Conservation (phyloP, 2,329 filamentous ascomycete genomes). For the Stachybotrys echinatus region DNA sequence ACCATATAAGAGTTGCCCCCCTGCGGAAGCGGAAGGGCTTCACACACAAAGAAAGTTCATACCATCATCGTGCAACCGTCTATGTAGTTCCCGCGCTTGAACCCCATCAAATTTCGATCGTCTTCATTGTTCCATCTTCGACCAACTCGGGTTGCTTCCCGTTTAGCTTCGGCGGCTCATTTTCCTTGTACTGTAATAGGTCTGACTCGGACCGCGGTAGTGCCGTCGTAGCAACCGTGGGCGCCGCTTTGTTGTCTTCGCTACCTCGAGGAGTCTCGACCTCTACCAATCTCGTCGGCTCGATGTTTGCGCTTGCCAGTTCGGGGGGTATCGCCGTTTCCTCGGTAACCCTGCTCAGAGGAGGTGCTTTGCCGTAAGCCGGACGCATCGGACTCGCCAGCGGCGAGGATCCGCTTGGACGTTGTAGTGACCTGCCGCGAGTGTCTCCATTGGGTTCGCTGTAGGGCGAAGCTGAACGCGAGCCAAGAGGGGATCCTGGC, state of each 20-base stretch:
- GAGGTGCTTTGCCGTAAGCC: slow-evolving; percentile 62
- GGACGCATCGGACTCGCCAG: slow-evolving; percentile 60
- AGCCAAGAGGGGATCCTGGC: slow-evolving; percentile 39
- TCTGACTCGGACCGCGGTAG: slow-evolving; percentile 27
- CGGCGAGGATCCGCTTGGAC: slow-evolving; percentile 60
- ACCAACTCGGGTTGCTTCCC: slow-evolving; percentile 37
- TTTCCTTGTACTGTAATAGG: slow-evolving; percentile 33
- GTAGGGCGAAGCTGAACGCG: slow-evolving; percentile 56
- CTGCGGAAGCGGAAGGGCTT: neutral
- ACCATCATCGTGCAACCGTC: slow-evolving; percentile 16
- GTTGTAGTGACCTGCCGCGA: slow-evolving; percentile 67
- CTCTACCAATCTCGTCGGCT: slow-evolving; percentile 48
- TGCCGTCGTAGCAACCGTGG: slow-evolving; percentile 12
- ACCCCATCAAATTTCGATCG: slow-evolving; percentile 50
- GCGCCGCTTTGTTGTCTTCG: slow-evolving; percentile 28
- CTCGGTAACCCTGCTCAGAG: slow-evolving; percentile 70
- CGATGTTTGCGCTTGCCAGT: slow-evolving; percentile 29
- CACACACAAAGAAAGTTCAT: slow-evolving; percentile 12
- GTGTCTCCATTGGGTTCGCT: slow-evolving; percentile 52
- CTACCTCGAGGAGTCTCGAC: slow-evolving; percentile 48
- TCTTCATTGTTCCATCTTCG: slow-evolving; percentile 51
- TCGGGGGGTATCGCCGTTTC: slow-evolving; percentile 46
- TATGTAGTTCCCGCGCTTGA: slow-evolving; percentile 3
- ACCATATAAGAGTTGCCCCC: neutral
- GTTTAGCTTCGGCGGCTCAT: slow-evolving; percentile 32